Evolutionary conservation across 1,139 yeast genomes (phyloP), one percentile per base, ranked within the genome.

Genomic region (Lodderomyces oxycetoniae): DNA sequence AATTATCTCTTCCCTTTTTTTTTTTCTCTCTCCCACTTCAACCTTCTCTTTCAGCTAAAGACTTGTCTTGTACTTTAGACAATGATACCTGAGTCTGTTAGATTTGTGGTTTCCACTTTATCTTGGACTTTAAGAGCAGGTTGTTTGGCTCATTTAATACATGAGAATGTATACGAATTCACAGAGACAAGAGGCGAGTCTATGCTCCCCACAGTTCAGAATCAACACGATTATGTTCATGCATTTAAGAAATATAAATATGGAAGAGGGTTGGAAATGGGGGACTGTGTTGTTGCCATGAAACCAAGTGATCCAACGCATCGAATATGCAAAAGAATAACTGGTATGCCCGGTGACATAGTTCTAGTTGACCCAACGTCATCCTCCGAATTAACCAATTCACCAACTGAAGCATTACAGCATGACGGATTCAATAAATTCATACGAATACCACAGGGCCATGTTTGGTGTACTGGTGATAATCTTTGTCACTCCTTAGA

Each of bases 391-490:
- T 62, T 76, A 24, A 76, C 82, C 16, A 64, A 61, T 44, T 43
- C 55, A 15, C 52, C 59, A 3, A 31, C 53, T 3, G 59, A 63
- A 31, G 48, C 49, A 4, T 44, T 53, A 1, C 52, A 45, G 32
- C 58, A 69, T 43, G 71, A 67, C 43, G 73, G 76, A 15, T 75
- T 63, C 48, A 71, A 79, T 48, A 74, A 76, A 39, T 84, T 63
- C 48, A 77, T 86, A 6, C 63, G 61, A 35, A 82, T 86, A 0
- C 95, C 95, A 0, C 76, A 77, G 37, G 98, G 98, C 3, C 98
- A 93, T 58, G 87, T 88, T 30, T 93, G 97, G 97, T 82, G 89
- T 4, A 87, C 96, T 0, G 99, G 98, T 2, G 98, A 91, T 52
- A 91, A 91, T 51, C 57, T 91, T 38, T 73, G 87, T 26, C 88